These are phyloP conservation scores for Babesia sp. DNA, from an alignment of 169 alveolate genomes.

Conservation along the genomic window DNA sequence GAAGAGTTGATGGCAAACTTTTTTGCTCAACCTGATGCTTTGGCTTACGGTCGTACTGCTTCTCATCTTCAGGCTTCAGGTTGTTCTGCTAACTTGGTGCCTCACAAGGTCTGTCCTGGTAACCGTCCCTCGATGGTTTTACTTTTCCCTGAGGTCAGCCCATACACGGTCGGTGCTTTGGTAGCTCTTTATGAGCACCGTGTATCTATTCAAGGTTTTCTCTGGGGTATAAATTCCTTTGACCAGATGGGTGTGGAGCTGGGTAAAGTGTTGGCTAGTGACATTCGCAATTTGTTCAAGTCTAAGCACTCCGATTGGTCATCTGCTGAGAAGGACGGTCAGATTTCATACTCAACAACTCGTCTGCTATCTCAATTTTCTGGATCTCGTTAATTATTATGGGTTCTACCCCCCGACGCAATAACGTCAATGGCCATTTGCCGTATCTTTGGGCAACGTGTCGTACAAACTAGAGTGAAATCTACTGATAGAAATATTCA, in stretches of 20 bases:
- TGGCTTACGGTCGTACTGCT: conserved; percentile 93
- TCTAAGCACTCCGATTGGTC: conserved; percentile 38
- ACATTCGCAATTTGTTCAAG: conserved; percentile 69
- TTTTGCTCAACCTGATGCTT: conserved; percentile 99
- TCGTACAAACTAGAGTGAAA: too few relatives aligned
- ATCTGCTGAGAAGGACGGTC: conserved; percentile 42
- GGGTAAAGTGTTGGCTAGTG: conserved; percentile 81
- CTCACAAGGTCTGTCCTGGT: conserved; percentile 94
- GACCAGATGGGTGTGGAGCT: conserved; percentile 98
- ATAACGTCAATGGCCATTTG: too few relatives aligned
- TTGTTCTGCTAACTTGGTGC: conserved; percentile 80
- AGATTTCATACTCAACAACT: conserved; percentile 64
- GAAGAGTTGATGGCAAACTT: conserved; percentile 97
- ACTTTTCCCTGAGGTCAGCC: conserved; percentile 84
- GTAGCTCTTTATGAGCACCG: conserved; percentile 98
- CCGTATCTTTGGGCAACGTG: too few relatives aligned
- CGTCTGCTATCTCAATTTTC: conserved; percentile 28
- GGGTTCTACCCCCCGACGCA: too few relatives aligned
- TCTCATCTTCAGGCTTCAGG: conserved; percentile 80
- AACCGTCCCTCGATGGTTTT: conserved; percentile 92
- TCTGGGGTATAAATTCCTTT: conserved; percentile 95
- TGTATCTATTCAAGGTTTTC: conserved; percentile 91
- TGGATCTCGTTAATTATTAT: background rate
- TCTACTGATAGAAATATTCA: too few relatives aligned
- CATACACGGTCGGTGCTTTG: conserved; percentile 91